Percentiles rank a stretch among this genome's conserved stretches.
phyloP scores from a whole-genome alignment of 2,329 filamentous ascomycete species.

The Nigrospora sphaerica region DNA sequence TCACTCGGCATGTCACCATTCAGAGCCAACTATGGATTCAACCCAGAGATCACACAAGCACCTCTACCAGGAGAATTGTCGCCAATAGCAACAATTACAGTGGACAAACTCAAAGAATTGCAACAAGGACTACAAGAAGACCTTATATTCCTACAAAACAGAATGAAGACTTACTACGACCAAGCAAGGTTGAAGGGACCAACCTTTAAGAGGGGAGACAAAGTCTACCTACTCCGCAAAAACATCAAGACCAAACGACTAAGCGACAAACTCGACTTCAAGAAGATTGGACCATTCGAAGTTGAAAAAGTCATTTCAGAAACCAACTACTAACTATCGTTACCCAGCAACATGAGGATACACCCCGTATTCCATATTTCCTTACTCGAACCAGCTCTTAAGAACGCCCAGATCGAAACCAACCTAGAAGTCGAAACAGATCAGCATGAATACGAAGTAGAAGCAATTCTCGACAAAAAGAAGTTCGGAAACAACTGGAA shows the following conservation, averaged over 20 bases:
- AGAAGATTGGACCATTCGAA: neutral
- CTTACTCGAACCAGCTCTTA: neutral
- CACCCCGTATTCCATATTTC: neutral
- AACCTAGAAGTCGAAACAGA: neutral
- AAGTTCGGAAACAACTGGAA: neutral
- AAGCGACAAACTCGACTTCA: conserved; percentile 1
- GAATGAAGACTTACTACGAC: neutral
- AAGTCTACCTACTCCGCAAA: neutral
- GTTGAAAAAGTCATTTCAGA: neutral
- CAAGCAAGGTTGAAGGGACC: neutral
- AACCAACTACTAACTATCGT: neutral
- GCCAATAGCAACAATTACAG: neutral
- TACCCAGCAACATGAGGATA: conserved; percentile 1
- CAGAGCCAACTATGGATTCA: too few relatives aligned
- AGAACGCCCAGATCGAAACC: neutral
- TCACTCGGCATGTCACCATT: too few relatives aligned
- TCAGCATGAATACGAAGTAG: neutral
- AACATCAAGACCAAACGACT: neutral
- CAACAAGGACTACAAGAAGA: neutral
- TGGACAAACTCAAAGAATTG: neutral
- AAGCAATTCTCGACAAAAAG: neutral
- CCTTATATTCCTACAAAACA: neutral
- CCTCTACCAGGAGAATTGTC: neutral
- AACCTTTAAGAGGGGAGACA: neutral
- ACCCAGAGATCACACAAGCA: neutral